Evolutionary conservation across 306 rosid genomes (phyloP).

Genomic region (Prunus mume): DNA sequence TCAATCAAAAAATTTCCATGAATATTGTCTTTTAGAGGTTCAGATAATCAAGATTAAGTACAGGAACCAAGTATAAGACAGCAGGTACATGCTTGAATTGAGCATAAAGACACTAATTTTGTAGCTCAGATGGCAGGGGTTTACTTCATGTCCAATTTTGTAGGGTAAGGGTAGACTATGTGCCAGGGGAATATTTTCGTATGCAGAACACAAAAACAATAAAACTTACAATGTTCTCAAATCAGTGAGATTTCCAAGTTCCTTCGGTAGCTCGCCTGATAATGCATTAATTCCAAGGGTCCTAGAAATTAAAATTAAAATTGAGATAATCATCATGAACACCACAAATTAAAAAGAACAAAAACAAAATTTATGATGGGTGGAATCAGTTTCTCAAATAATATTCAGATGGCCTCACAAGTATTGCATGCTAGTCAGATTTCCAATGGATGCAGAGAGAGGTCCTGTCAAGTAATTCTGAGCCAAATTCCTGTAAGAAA

Average conservation of each 20-base stretch:
- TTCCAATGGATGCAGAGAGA: slow-evolving; percentile 63
- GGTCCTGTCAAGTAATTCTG: slow-evolving; percentile 69
- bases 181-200: neutral
- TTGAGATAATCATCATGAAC: neutral
- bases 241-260: slow-evolving; percentile 54
- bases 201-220: neutral
- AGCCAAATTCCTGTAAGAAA: slow-evolving; percentile 46
- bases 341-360: neutral
- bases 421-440: slow-evolving; percentile 60
- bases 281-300: slow-evolving; percentile 54
- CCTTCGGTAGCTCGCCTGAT: slow-evolving; percentile 77
- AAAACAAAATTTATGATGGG: neutral
- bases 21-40: neutral
- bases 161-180: neutral
- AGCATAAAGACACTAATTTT: no score
- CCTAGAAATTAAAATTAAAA: slow-evolving; percentile 28
- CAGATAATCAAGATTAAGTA: neutral
- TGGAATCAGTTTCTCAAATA: neutral
- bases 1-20: neutral
- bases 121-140: no score
- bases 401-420: slow-evolving; percentile 40
- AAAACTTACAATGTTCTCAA: slow-evolving; percentile 45
- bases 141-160: no score
- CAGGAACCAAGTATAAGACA: neutral
- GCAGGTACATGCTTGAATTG: neutral